These are phyloP conservation scores for Pythium aquatile DNA, from an alignment of 352 stramenopile genomes.

Conservation along the genomic window DNA sequence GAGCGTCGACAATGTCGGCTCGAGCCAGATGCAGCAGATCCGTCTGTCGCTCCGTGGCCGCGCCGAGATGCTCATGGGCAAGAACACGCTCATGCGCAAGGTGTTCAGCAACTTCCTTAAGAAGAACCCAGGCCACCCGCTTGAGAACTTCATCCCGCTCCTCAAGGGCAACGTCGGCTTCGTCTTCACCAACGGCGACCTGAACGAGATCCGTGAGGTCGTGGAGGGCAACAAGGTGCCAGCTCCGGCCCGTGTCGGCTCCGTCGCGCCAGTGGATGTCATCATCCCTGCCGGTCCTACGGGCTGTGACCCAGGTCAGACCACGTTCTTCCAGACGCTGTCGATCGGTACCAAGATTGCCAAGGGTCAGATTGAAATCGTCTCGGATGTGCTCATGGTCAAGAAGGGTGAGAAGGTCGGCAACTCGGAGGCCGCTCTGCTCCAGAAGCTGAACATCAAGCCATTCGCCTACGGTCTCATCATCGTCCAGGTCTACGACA, in stretches of 20 bases:
- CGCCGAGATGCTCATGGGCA: conserved; percentile 98
- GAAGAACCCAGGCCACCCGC: conserved; percentile 96
- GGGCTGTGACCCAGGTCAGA: conserved; percentile 99
- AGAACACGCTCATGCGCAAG: conserved; percentile 99
- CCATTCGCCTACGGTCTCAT: conserved; percentile 99
- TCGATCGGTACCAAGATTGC: conserved; percentile 99
- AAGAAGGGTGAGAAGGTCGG: conserved; percentile 96
- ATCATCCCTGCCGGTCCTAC: conserved; percentile 97
- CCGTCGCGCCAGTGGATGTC: conserved; percentile 95
- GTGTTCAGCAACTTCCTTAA: conserved; percentile 97
- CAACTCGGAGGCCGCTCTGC: conserved; percentile 97
- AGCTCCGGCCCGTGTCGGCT: conserved; percentile 95
- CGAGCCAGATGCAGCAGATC: conserved; percentile 98
- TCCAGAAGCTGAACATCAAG: conserved; percentile 99
- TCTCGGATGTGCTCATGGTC: conserved; percentile 95
- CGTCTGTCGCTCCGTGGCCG: conserved; percentile 93
- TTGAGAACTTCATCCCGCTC: conserved; percentile 84
- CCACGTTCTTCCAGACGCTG: conserved; percentile 99
- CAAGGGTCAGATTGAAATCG: conserved; percentile 99
- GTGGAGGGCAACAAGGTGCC: conserved; percentile 92
- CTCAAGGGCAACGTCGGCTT: conserved; percentile 99
- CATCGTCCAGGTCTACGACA: conserved; percentile 97
- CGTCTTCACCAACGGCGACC: conserved; percentile 99
- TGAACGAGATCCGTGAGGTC: conserved; percentile 90
- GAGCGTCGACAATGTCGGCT: conserved; percentile 99